phyloP scores from a whole-genome alignment of 129 eudicot genomes.

The Smallanthus sonchifolius region DNA sequence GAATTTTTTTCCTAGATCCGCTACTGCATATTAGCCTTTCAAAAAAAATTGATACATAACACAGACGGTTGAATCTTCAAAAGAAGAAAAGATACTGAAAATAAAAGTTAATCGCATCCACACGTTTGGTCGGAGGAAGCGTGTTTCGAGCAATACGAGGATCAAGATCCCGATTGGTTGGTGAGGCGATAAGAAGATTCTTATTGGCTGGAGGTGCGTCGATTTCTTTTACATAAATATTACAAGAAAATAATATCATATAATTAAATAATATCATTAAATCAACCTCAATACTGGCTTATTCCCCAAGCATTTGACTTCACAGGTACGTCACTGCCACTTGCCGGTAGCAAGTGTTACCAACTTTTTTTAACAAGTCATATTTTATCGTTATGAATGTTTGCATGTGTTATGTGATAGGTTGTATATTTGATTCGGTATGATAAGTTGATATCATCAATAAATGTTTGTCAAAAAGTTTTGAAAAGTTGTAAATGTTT shows the following conservation, averaged over 20 bases:
- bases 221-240: neutral
- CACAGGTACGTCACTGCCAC: neutral
- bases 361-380: neutral
- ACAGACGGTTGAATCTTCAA: neutral
- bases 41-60: too few species aligned
- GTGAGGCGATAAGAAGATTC: neutral
- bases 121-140: neutral
- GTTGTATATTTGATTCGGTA: too few species aligned
- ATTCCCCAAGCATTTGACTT: slow-evolving; percentile 18
- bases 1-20: too few species aligned
- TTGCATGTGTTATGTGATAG: too few species aligned
- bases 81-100: neutral
- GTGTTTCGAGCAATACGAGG: neutral
- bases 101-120: neutral
- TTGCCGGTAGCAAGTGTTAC: neutral
- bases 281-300: neutral
- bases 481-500: too few species aligned
- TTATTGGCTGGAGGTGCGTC: neutral
- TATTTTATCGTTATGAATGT: too few species aligned
- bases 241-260: neutral
- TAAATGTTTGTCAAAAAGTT: too few species aligned
- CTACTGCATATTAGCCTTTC: too few species aligned
- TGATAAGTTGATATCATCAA: too few species aligned
- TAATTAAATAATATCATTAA: neutral
- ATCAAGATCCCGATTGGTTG: too few species aligned